These are phyloP conservation scores for Acanthochlamys bracteata DNA, from an alignment of 106 monocot genomes.

Conservation along the genomic window DNA sequence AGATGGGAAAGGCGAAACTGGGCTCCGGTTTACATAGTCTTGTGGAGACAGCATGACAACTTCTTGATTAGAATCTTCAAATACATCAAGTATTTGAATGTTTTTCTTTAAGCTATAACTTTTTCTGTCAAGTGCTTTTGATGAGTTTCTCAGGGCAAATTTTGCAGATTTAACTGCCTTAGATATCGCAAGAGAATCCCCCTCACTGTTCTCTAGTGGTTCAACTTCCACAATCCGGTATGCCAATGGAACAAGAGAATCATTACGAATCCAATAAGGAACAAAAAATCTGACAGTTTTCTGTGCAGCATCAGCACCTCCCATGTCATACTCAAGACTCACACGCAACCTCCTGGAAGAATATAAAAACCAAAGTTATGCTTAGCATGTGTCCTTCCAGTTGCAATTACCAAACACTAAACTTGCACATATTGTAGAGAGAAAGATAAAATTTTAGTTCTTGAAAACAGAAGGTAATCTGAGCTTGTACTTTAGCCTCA, in stretches of 20 bases:
- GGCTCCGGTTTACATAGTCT: slow-evolving; percentile 49
- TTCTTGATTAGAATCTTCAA: slow-evolving; percentile 48
- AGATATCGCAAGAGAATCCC: slow-evolving; percentile 39
- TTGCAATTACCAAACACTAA: no score
- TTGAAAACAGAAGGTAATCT: no score
- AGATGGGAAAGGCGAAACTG: slow-evolving; percentile 39
- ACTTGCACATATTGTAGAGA: no score
- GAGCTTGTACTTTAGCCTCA: no score
- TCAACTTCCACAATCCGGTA: slow-evolving; percentile 76
- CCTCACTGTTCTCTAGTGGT: slow-evolving; percentile 46
- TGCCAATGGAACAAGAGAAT: slow-evolving; percentile 51
- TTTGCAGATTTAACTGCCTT: slow-evolving; percentile 79
- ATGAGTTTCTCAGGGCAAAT: slow-evolving; percentile 50
- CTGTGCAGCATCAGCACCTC: slow-evolving; percentile 68
- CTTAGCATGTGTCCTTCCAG: no score
- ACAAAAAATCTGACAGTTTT: slow-evolving; percentile 88
- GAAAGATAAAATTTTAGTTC: no score
- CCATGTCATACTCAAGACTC: slow-evolving; percentile 84
- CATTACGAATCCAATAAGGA: slow-evolving; percentile 91
- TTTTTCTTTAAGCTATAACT: slow-evolving; percentile 40
- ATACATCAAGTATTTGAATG: slow-evolving; percentile 46
- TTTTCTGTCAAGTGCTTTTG: slow-evolving; percentile 51
- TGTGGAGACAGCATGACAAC: slow-evolving; percentile 84
- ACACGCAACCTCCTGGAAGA: slow-evolving; percentile 77
- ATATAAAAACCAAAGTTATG: background rate